Conservation (phyloP, 768 basidiomycete species). For the Polyporus arcularius region DNA sequence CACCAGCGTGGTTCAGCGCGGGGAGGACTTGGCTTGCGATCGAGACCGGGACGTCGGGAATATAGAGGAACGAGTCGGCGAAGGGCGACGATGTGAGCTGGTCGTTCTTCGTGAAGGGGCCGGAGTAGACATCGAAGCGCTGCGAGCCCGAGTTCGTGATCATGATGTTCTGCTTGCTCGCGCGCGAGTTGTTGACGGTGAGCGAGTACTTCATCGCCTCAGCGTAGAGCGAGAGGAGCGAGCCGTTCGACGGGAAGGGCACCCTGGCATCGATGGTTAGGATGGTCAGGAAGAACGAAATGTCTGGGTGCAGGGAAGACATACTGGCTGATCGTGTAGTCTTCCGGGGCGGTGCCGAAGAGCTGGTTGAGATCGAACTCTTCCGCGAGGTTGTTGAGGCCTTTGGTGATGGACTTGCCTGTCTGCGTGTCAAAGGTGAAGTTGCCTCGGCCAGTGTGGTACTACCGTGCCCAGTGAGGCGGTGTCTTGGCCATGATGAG, state of each 20-base stretch:
- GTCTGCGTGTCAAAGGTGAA: slow-evolving; percentile 59
- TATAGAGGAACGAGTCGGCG: slow-evolving; percentile 60
- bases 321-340: slow-evolving; percentile 67
- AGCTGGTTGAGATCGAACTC: slow-evolving; percentile 61
- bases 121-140: slow-evolving; percentile 67
- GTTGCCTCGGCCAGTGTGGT: slow-evolving; percentile 59
- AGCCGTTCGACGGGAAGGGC: slow-evolving; percentile 63
- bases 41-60: slow-evolving; percentile 52
- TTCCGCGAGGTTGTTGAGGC: slow-evolving; percentile 52
- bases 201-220: slow-evolving; percentile 60
- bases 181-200: slow-evolving; percentile 63
- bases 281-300: background rate
- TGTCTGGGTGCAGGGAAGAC: background rate
- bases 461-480: slow-evolving; percentile 39
- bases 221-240: slow-evolving; percentile 60
- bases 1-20: slow-evolving; percentile 49
- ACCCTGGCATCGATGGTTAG: slow-evolving; percentile 38
- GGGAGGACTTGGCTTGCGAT: slow-evolving; percentile 57
- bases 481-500: background rate
- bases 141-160: slow-evolving; percentile 64
- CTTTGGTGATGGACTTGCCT: slow-evolving; percentile 55
- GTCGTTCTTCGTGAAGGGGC: slow-evolving; percentile 79
- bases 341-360: slow-evolving; percentile 76
- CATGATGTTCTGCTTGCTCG: slow-evolving; percentile 60
- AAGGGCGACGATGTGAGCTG: slow-evolving; percentile 78